phyloP scores from a whole-genome alignment of 2,329 filamentous ascomycete species.

The Talaromyces piceae region DNA sequence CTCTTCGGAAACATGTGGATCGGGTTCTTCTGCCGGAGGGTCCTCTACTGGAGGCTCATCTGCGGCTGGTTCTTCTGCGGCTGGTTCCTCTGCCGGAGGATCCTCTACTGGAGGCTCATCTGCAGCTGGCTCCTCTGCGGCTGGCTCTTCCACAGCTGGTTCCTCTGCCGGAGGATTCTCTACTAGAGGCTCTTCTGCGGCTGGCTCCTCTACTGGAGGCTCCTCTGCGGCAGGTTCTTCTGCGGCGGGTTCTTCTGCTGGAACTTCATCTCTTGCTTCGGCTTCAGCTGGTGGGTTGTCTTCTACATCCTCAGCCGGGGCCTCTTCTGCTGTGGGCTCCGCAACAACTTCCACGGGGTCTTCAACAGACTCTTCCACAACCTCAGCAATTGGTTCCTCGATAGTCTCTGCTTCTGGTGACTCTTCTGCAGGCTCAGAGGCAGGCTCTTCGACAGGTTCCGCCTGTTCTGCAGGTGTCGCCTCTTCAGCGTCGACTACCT shows the following conservation, averaged over 20 bases:
- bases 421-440: constrained; percentile 16
- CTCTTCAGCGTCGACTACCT: constrained; percentile 10
- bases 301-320: constrained; percentile 11
- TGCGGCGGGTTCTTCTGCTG: constrained; percentile 3
- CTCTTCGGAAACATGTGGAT: constrained; percentile 12
- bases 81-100: constrained; percentile 8
- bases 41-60: constrained; percentile 14
- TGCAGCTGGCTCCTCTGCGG: constrained; percentile 13
- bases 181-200: constrained; percentile 11
- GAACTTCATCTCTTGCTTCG: constrained; percentile 1
- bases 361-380: too few relatives aligned
- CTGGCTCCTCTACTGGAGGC: constrained; percentile 12
- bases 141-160: constrained; percentile 8
- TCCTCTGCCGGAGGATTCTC: constrained; percentile 13
- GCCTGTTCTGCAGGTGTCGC: constrained; percentile 12
- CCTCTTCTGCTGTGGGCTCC: constrained; percentile 12
- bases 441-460: constrained; percentile 5
- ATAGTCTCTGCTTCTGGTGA: constrained; percentile 4
- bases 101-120: constrained; percentile 9
- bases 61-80: constrained; percentile 14
- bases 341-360: constrained; percentile 13
- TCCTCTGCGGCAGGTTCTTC: constrained; percentile 13
- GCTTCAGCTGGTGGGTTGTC: constrained; percentile 14
- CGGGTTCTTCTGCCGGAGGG: constrained; percentile 14
- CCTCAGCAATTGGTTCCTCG: constrained; percentile 1